Conservation (phyloP, 2,329 filamentous ascomycete genomes). For the Colletotrichum cuscutae region DNA sequence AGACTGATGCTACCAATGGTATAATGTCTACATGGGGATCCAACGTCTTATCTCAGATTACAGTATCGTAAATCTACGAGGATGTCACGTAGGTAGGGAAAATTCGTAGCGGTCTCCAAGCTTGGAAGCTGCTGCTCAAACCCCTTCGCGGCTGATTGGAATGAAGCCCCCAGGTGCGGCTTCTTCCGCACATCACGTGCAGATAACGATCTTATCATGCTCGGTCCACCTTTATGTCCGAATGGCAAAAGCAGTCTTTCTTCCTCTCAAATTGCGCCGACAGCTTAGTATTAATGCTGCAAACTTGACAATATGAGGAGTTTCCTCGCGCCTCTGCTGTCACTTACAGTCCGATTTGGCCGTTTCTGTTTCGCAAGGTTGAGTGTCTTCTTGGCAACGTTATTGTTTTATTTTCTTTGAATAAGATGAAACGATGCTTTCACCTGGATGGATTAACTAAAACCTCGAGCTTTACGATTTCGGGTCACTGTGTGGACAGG, state of each 20-base stretch:
- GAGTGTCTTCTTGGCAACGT: no score
- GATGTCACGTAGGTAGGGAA: conserved; percentile 16
- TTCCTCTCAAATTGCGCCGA: background rate
- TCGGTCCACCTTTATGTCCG: background rate
- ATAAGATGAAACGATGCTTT: no score
- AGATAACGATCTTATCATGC: conserved; percentile 1
- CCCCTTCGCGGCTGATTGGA: conserved; percentile 28
- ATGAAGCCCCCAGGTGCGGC: conserved; percentile 17
- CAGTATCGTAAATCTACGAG: conserved; percentile 2
- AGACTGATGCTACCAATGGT: conserved; percentile 20
- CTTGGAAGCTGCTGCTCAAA: conserved; percentile 26
- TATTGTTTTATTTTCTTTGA: no score
- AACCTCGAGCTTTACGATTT: background rate
- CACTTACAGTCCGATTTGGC: background rate
- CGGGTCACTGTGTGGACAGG: background rate
- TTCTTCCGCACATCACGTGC: conserved; percentile 28
- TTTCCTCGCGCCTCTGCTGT: background rate
- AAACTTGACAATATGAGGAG: background rate
- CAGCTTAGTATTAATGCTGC: background rate
- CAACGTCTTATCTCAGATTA: background rate
- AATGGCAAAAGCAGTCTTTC: background rate
- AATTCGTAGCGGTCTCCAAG: conserved; percentile 25
- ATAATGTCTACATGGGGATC: conserved; percentile 28
- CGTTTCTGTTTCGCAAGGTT: background rate
- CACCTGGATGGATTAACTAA: no score